These are phyloP conservation scores for Knoxia roxburghii DNA, from an alignment of 257 asterid genomes.

Conservation along the genomic window DNA sequence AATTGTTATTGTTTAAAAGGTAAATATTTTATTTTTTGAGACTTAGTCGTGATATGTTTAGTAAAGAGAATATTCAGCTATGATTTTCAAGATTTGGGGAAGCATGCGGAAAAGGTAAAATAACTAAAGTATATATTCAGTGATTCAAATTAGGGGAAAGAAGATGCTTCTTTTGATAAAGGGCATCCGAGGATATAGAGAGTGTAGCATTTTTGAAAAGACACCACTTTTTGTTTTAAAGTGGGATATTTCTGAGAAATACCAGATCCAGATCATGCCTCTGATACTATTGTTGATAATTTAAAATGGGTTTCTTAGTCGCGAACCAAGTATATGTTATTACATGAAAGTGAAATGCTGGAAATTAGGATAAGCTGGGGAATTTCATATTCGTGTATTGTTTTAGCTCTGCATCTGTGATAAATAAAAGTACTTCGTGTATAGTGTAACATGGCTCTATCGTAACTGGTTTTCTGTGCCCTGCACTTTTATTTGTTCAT, in stretches of 20 bases:
- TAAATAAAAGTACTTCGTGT: no score
- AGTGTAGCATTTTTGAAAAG: no score
- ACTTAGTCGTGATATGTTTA: background rate
- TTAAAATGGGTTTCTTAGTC: background rate
- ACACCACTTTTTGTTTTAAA: background rate
- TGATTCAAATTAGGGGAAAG: background rate
- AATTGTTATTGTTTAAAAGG: background rate
- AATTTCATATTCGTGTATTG: background rate
- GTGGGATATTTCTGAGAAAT: background rate
- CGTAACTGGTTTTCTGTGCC: no score
- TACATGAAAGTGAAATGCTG: no score
- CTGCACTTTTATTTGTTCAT: background rate
- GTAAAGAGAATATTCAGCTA: background rate
- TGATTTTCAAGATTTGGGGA: background rate
- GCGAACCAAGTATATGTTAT: no score
- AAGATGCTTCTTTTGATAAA: background rate
- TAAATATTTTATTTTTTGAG: background rate
- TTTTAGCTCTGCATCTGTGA: no score
- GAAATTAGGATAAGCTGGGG: no score
- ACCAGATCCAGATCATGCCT: background rate
- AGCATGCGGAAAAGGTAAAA: background rate
- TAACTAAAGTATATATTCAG: background rate
- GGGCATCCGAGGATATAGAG: background rate
- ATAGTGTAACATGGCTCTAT: no score
- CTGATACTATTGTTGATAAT: background rate